Conservation (phyloP, 2,329 filamentous ascomycete genomes). For the Bipolaris sorokiniana region DNA sequence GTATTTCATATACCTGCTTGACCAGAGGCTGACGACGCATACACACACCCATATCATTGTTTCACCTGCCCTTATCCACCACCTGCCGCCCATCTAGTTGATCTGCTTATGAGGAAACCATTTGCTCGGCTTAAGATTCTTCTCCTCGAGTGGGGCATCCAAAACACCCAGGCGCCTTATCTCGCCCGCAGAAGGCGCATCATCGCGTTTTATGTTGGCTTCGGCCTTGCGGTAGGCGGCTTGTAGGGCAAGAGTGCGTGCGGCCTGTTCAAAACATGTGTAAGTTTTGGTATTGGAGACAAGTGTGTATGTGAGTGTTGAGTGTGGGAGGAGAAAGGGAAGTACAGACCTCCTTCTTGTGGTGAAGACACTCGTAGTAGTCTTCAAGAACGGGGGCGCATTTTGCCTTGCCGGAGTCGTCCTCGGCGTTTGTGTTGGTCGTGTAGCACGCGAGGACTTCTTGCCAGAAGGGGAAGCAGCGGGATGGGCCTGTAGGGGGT, state of each 20-base stretch:
- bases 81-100: conserved; percentile 29
- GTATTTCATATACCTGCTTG: too few relatives aligned
- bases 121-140: conserved; percentile 54
- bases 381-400: conserved; percentile 87
- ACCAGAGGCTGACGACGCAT: too few relatives aligned
- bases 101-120: conserved; percentile 53
- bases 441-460: conserved; percentile 98
- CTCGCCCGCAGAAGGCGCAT: conserved; percentile 80
- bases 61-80: too few relatives aligned
- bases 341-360: conserved; percentile 90
- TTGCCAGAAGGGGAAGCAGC: conserved; percentile 99
- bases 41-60: too few relatives aligned
- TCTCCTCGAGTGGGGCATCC: conserved; percentile 77
- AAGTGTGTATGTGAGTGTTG: not conserved
- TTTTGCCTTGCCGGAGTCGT: conserved; percentile 82
- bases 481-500: conserved; percentile 64
- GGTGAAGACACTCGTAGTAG: conserved; percentile 98
- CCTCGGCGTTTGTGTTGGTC: conserved; percentile 82
- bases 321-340: not conserved
- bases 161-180: conserved; percentile 87
- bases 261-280: conserved; percentile 62
- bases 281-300: not conserved
- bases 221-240: conserved; percentile 80
- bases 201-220: conserved; percentile 76
- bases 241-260: conserved; percentile 79